These are phyloP conservation scores for Meyerozyma sp. DNA, from an alignment of 1,139 yeast genomes.

Conservation along the genomic window DNA sequence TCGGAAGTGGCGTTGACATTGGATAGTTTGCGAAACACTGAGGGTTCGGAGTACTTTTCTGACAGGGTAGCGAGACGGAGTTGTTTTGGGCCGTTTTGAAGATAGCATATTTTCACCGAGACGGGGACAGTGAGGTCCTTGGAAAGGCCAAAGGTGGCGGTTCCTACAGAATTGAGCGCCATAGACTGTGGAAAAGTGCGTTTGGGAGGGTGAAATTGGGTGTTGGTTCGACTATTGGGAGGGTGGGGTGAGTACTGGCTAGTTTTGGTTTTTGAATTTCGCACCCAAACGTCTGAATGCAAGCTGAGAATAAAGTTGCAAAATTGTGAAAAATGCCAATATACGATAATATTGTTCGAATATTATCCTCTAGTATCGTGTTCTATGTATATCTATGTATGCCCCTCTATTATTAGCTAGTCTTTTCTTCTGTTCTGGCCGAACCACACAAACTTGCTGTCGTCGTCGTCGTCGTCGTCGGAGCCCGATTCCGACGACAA, in stretches of 20 bases:
- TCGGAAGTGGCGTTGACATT: slow-evolving; percentile 52
- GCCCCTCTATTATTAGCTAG: not conserved
- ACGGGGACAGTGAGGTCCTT: slow-evolving; percentile 61
- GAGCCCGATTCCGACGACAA: slow-evolving; percentile 3
- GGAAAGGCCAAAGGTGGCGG: slow-evolving; percentile 66
- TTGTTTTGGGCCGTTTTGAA: slow-evolving; percentile 2
- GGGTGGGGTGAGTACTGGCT: no score
- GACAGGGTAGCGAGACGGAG: slow-evolving; percentile 26
- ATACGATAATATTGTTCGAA: not conserved
- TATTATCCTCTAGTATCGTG: not conserved
- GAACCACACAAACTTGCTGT: slow-evolving; percentile 10
- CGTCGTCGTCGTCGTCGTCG: slow-evolving; percentile 7
- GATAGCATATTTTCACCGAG: slow-evolving; percentile 19
- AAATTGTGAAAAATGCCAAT: not conserved
- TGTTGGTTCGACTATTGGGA: no score
- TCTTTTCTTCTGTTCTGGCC: slow-evolving; percentile 7
- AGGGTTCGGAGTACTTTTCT: slow-evolving; percentile 51
- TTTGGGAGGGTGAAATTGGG: not conserved
- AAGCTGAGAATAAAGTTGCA: not conserved
- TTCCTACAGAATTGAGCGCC: not conserved
- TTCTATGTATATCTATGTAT: not conserved
- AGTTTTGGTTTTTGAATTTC: not conserved
- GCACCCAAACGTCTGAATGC: not conserved
- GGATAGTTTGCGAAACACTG: slow-evolving; percentile 44
- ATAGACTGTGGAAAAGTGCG: not conserved